Conservation (phyloP, 495 filamentous ascomycete species). For the Xylaria palmicola region DNA sequence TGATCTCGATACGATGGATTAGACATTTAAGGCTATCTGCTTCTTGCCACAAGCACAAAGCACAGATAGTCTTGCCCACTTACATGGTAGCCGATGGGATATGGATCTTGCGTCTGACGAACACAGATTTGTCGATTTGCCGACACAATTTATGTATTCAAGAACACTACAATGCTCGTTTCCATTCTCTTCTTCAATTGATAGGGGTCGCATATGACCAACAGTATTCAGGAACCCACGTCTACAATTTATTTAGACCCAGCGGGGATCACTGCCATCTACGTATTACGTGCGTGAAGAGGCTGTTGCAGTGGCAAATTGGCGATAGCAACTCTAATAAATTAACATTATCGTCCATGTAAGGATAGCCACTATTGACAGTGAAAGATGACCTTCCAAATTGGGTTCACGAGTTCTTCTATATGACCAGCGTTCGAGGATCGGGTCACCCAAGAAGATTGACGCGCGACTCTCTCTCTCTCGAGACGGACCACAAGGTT, state of each 20-base stretch:
- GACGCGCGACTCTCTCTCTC: too few relatives aligned
- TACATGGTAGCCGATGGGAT: not conserved
- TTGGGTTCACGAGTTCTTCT: too few relatives aligned
- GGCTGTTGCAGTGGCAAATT: not conserved
- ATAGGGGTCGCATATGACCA: not conserved
- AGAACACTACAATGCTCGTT: not conserved
- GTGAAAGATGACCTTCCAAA: too few relatives aligned
- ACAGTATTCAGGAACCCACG: constrained; percentile 1
- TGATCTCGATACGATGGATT: not conserved
- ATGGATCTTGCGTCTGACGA: not conserved
- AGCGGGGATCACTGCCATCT: not conserved
- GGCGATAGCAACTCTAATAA: not conserved
- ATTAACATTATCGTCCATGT: not conserved
- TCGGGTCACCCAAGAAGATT: too few relatives aligned
- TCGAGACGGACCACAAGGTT: constrained; percentile 24
- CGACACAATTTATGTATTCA: not conserved
- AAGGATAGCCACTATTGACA: too few relatives aligned
- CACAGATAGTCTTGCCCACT: too few relatives aligned
- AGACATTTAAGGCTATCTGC: too few relatives aligned
- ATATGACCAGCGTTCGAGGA: too few relatives aligned
- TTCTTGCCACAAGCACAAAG: too few relatives aligned
- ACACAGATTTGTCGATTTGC: constrained; percentile 1
- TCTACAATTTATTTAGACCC: not conserved
- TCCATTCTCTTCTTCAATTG: not conserved
- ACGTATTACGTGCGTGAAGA: not conserved